These are phyloP conservation scores for Nematocida major DNA, from an alignment of 371 early-diverging fungal genomes.

Conservation along the genomic window DNA sequence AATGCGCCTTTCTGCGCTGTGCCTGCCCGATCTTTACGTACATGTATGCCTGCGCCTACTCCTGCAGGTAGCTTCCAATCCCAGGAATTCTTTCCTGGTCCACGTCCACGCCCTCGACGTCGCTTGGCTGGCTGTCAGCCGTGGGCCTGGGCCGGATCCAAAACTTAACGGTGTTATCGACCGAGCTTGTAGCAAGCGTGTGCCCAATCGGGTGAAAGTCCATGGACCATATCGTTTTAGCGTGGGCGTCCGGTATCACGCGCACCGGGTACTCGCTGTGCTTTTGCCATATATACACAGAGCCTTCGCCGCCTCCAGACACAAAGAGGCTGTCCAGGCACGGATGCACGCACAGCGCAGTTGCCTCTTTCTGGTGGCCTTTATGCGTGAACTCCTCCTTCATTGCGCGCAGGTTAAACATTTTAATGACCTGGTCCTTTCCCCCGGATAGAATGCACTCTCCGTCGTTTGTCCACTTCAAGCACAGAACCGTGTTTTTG, in stretches of 20 bases:
- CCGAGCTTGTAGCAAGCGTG: conserved; percentile 84
- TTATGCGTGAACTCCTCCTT: conserved; percentile 80
- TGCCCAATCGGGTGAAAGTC: conserved; percentile 99
- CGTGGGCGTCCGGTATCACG: conserved; percentile 79
- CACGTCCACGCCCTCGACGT: neutral
- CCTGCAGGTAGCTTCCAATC: neutral
- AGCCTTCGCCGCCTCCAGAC: conserved; percentile 86
- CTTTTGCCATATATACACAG: conserved; percentile 80
- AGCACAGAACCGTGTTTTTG: conserved; percentile 82
- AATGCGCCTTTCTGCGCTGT: no score
- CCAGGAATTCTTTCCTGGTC: conserved; percentile 13
- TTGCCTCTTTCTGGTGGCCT: conserved; percentile 85
- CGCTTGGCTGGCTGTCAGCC: neutral
- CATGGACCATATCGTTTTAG: conserved; percentile 85
- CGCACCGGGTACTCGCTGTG: conserved; percentile 68
- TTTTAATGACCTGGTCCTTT: conserved; percentile 83
- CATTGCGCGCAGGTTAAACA: conserved; percentile 89
- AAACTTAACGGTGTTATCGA: conserved; percentile 91
- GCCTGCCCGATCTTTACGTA: no score
- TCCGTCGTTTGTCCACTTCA: conserved; percentile 90
- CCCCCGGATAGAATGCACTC: conserved; percentile 87
- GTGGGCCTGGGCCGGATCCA: conserved; percentile 85
- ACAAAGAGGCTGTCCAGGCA: conserved; percentile 69
- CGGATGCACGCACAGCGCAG: conserved; percentile 67
- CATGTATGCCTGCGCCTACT: no score